Conservation (phyloP, 441 rosid species). For the Jatropha podagrica region DNA sequence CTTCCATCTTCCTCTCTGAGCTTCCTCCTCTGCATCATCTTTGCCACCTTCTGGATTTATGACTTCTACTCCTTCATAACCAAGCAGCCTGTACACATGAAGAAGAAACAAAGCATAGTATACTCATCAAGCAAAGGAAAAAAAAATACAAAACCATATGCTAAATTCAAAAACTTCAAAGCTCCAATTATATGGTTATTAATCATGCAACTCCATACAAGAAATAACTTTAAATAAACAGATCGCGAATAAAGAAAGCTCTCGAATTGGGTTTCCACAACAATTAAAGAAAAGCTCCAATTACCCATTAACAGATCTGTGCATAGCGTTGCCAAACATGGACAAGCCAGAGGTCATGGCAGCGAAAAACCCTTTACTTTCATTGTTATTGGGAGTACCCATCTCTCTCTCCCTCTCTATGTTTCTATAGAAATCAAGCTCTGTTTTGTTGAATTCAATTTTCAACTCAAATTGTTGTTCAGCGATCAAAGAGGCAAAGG, state of each 20-base stretch:
- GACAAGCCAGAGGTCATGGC: constrained; percentile 4
- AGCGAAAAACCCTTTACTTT: constrained; percentile 8
- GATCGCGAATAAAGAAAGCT: background rate
- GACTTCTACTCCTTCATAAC: constrained; percentile 93
- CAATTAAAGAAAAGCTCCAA: background rate
- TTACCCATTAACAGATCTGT: constrained; percentile 9
- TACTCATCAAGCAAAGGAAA: background rate
- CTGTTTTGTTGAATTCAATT: background rate
- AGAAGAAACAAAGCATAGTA: constrained; percentile 18
- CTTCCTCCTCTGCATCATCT: constrained; percentile 96
- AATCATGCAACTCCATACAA: background rate
- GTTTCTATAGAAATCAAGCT: background rate
- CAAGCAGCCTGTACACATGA: constrained; percentile 50
- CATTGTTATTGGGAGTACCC: constrained; percentile 2
- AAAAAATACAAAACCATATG: background rate
- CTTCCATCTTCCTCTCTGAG: constrained; percentile 89
- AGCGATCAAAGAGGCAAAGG: background rate
- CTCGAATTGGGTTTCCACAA: background rate
- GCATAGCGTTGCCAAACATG: constrained; percentile 7
- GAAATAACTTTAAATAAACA: background rate
- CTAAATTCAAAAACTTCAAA: background rate
- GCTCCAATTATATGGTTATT: background rate
- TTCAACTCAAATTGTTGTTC: background rate
- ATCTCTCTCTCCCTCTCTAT: background rate
- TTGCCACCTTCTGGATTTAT: constrained; percentile 93